Base-by-base conservation (phyloP, 345 rosid genomes). In the Eutrema japonicum region DNA sequence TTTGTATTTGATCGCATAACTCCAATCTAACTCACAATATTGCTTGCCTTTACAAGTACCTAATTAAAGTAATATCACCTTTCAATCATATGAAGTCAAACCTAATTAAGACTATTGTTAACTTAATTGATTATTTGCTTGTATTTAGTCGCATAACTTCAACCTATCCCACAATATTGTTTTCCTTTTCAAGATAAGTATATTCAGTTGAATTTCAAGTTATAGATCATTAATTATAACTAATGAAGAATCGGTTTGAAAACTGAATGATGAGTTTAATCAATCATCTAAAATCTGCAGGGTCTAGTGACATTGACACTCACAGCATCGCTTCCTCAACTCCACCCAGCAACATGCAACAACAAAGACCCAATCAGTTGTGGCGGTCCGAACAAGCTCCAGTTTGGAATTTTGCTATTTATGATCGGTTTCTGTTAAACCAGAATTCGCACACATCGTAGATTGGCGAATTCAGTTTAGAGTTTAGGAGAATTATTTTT, bases 271-370 rank as follows among this genome's bases (percentile, higher is more conserved):
- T 64, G 22, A 43, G 8, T 43, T 14, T 62, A 29, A 45, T 62
- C 12, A 62, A 63, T n/a, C 73, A 69, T 63, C 1, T 83, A 85
- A 75, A 56, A 14, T 9, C 7, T 26, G 26, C 79, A 93, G 96
- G 98, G 98, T 54, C 87, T 93, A 92, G 16, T 82, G 67, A 76
- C 64, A 4, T 22, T 93, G 73, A 93, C 97, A 12, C 85, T 89
- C 64, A 88, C 93, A 13, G 91, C 98, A 37, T 80, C 90, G 80
- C 33, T 88, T 37, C 91, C 89, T 9, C 45, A 73, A 43, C 84
- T 91, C 46, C 98, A 81, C 30, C 96, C 98, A 29, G 77, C 83
- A 2, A 58, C 85, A 55, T 91, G 96, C 80, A 22, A 29, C 37
- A 79, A 89, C 48, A 33, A 4, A 48, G 16, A 46, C 76, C 33